Percentiles rank a stretch among this genome's conserved stretches.
These are phyloP conservation scores for Heritiera littoralis DNA, from an alignment of 345 rosid species.

Conservation along the genomic window DNA sequence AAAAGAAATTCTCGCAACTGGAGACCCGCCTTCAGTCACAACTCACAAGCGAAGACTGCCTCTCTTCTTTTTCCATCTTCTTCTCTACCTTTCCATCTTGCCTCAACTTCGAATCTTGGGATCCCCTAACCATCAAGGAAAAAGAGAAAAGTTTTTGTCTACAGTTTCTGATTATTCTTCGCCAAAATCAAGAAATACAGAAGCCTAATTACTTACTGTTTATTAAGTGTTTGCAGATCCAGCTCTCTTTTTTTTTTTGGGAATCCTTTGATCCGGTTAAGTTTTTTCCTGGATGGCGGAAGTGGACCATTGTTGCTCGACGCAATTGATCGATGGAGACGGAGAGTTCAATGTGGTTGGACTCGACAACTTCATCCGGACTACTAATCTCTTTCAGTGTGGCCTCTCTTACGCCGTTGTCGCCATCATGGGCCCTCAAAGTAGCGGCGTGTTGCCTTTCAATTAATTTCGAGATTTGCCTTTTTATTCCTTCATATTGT, in stretches of 20 bases:
- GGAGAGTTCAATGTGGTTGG: constrained; percentile 64
- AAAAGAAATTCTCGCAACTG: not conserved
- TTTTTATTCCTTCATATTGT: not conserved
- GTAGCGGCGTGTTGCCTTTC: constrained; percentile 52
- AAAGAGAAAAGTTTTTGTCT: not conserved
- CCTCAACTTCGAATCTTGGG: not conserved
- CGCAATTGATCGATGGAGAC: constrained; percentile 61
- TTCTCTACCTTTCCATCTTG: not conserved
- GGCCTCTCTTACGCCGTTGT: constrained; percentile 85
- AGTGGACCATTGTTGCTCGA: constrained; percentile 39
- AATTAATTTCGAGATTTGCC: not conserved
- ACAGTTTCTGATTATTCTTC: not conserved
- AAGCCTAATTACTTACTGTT: not conserved
- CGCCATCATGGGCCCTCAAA: constrained; percentile 89
- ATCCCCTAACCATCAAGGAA: not conserved
- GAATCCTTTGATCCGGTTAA: not conserved
- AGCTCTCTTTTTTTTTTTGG: not conserved
- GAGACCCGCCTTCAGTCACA: not conserved
- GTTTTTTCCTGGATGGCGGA: constrained; percentile 12
- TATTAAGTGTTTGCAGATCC: constrained; percentile 10
- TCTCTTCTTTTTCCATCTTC: not conserved
- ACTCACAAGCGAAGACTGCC: not conserved
- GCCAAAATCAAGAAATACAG: not conserved
- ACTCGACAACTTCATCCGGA: constrained; percentile 52
- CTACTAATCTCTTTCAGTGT: constrained; percentile 50